A percentile compares a stretch with the other conserved stretches of the same genome.
Evolutionary conservation across 345 rosid species (phyloP).

Genomic region (Populus tremula): DNA sequence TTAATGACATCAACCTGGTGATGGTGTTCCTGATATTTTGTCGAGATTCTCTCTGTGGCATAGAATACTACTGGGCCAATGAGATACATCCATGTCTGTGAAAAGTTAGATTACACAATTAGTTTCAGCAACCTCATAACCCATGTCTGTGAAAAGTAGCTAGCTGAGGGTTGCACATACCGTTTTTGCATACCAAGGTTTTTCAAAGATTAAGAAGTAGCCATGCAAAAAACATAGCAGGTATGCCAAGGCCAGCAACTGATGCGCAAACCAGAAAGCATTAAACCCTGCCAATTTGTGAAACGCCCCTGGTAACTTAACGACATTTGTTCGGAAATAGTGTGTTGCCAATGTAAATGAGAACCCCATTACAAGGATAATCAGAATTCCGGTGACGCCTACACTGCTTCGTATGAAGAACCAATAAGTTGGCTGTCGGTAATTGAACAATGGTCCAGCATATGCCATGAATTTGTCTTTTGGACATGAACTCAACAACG

Average conservation of each 20-base stretch:
- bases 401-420: constrained; percentile 48
- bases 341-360: constrained; percentile 68
- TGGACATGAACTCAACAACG: constrained; percentile 45
- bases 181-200: constrained; percentile 72
- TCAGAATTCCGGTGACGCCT: constrained; percentile 61
- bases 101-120: background rate
- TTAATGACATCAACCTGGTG: constrained; percentile 69
- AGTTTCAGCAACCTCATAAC: background rate
- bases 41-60: constrained; percentile 52
- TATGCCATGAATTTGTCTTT: constrained; percentile 41
- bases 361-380: constrained; percentile 56
- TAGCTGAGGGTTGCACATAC: constrained; percentile 29
- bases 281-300: constrained; percentile 77
- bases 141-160: background rate
- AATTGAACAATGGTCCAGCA: constrained; percentile 43
- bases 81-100: constrained; percentile 95
- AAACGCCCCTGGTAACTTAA: constrained; percentile 66
- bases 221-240: constrained; percentile 69
- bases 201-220: constrained; percentile 57
- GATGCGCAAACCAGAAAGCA: constrained; percentile 96
- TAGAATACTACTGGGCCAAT: constrained; percentile 55
- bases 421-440: constrained; percentile 60
- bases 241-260: constrained; percentile 70
- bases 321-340: constrained; percentile 60
- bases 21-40: constrained; percentile 48